phyloP scores from a whole-genome alignment of 2,329 filamentous ascomycete genomes.

The Neocatenulostroma microsporum region DNA sequence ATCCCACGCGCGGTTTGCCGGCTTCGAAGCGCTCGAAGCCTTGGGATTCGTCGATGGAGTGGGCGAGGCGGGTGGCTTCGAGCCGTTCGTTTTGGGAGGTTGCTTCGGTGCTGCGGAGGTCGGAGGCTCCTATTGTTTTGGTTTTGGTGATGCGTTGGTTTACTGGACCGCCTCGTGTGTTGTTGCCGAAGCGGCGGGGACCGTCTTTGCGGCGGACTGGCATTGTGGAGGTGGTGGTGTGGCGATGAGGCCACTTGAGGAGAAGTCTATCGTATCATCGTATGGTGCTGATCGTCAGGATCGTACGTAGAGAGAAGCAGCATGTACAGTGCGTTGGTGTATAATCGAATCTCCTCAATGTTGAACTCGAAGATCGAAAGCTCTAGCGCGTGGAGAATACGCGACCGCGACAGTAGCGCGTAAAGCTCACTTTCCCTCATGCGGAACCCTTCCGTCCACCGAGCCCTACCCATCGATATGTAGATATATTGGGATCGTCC shows the following conservation, averaged over 20 bases:
- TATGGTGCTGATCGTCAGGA: too few relatives aligned
- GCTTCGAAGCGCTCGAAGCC: conserved; percentile 89
- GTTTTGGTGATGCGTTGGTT: conserved; percentile 43
- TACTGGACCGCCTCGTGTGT: conserved; percentile 21
- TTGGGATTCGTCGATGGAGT: conserved; percentile 89
- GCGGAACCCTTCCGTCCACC: too few relatives aligned
- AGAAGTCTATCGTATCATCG: conserved; percentile 8
- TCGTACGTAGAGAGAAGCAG: too few relatives aligned
- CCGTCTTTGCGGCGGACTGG: conserved; percentile 36
- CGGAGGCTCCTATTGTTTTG: conserved; percentile 72
- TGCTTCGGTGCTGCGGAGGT: conserved; percentile 66
- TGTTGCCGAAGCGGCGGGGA: conserved; percentile 34
- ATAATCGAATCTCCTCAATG: too few relatives aligned
- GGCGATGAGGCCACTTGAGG: conserved; percentile 7
- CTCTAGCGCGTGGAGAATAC: too few relatives aligned
- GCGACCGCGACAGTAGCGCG: too few relatives aligned
- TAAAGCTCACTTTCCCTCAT: too few relatives aligned
- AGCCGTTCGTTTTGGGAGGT: conserved; percentile 90
- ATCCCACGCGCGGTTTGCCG: conserved; percentile 75
- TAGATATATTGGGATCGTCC: too few relatives aligned
- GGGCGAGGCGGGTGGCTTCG: conserved; percentile 73
- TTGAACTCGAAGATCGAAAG: too few relatives aligned
- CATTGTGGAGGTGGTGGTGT: conserved; percentile 28
- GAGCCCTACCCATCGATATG: too few relatives aligned
- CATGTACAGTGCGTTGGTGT: too few relatives aligned